Conservation (phyloP, 2,329 filamentous ascomycete genomes). For the Ilyonectria mors-panacis region DNA sequence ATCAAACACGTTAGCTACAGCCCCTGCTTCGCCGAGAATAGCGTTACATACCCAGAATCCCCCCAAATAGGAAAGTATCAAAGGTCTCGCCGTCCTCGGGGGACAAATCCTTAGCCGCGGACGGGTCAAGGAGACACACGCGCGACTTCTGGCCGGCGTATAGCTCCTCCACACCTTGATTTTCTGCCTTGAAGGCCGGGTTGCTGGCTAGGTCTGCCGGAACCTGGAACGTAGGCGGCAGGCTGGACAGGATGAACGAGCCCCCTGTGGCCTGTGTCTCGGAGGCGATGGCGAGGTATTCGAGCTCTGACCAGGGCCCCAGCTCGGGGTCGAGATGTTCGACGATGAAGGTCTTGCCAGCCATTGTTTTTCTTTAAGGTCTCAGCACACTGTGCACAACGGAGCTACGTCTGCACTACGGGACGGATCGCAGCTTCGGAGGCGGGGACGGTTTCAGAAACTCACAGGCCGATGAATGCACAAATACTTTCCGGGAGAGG, state of each 20-base stretch:
- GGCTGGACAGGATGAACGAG: slow-evolving; percentile 85
- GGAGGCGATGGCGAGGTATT: slow-evolving; percentile 89
- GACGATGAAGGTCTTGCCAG: slow-evolving; percentile 86
- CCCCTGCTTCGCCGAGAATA: slow-evolving; percentile 3
- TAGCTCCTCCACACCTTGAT: slow-evolving; percentile 84
- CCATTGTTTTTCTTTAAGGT: slow-evolving; percentile 52
- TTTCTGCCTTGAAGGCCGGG: slow-evolving; percentile 79
- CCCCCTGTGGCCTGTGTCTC: slow-evolving; percentile 80
- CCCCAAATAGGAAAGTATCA: slow-evolving; percentile 94
- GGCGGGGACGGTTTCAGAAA: background rate
- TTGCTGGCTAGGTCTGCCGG: slow-evolving; percentile 69
- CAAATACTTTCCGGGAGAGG: background rate
- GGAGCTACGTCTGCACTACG: slow-evolving; percentile 1
- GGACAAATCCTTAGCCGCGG: slow-evolving; percentile 83
- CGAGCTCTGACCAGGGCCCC: slow-evolving; percentile 92
- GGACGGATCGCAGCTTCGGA: slow-evolving; percentile 1
- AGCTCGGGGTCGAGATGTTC: slow-evolving; percentile 97
- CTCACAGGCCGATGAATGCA: background rate
- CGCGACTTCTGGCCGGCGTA: slow-evolving; percentile 80
- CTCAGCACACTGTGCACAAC: slow-evolving; percentile 2
- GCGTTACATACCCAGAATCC: slow-evolving; percentile 82
- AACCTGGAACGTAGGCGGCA: slow-evolving; percentile 79
- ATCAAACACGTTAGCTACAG: slow-evolving; percentile 36
- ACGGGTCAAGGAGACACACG: slow-evolving; percentile 92
- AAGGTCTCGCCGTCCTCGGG: slow-evolving; percentile 88